phyloP scores from a whole-genome alignment of 2,329 filamentous ascomycete species.

The Didymella pinodella region DNA sequence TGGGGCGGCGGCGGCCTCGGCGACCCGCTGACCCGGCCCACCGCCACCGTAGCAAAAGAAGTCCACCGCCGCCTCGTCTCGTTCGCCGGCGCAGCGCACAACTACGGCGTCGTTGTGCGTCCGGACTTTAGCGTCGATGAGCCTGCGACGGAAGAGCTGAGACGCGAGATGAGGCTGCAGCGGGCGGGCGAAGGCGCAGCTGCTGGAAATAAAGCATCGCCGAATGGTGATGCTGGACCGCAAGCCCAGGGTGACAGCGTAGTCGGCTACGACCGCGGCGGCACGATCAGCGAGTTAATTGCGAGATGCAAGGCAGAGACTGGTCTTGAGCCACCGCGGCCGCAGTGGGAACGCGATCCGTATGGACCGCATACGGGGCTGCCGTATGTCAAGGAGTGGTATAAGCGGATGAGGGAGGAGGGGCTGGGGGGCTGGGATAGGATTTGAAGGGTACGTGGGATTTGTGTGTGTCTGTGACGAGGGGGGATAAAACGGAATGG shows the following conservation, averaged over 20 bases:
- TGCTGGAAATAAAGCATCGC: neutral
- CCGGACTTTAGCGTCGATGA: conserved; percentile 50
- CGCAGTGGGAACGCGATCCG: conserved; percentile 55
- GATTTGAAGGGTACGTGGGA: neutral
- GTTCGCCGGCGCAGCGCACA: conserved; percentile 51
- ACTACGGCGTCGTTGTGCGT: conserved; percentile 58
- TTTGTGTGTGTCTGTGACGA: neutral
- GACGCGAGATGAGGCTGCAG: conserved; percentile 38
- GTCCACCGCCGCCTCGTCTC: conserved; percentile 57
- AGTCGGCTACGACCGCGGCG: conserved; percentile 55
- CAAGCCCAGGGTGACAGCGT: neutral
- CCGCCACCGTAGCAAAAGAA: conserved; percentile 56
- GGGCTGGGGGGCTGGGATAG: conserved; percentile 35
- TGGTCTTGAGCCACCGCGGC: conserved; percentile 52
- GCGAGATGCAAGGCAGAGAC: conserved; percentile 53
- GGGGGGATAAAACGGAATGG: too few species aligned
- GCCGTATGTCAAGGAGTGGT: conserved; percentile 57
- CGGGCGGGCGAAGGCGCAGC: too few species aligned
- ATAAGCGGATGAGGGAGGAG: conserved; percentile 47
- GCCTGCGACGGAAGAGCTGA: conserved; percentile 48
- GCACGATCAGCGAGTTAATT: conserved; percentile 52
- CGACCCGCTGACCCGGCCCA: conserved; percentile 56
- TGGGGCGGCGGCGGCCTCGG: conserved; percentile 61
- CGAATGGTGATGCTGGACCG: neutral
- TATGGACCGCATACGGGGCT: conserved; percentile 58